Base-by-base conservation (phyloP, 75 land plant genomes). In the Azolla pinnata region DNA sequence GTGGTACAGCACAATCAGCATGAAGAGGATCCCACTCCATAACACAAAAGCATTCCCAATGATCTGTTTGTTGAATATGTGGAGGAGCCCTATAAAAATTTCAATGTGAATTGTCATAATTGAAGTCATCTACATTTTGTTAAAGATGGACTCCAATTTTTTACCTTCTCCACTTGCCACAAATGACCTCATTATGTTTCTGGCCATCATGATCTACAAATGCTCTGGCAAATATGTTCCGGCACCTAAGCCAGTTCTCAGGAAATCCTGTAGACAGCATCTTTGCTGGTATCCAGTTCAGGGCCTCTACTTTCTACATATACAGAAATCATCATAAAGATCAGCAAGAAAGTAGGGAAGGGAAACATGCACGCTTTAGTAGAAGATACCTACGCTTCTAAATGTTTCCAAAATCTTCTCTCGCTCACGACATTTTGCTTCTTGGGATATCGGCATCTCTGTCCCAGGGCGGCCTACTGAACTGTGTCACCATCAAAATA, bases 121-220 rank as follows among this genome's bases (percentile, higher is more conserved):
- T n/a, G n/a, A n/a, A n/a, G n/a, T n/a, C n/a, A n/a, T n/a, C n/a
- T n/a, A n/a, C n/a, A n/a, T n/a, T n/a, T n/a, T n/a, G n/a, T n/a
- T n/a, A n/a, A n/a, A n/a, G n/a, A n/a, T n/a, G n/a, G n/a, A n/a
- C n/a, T n/a, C n/a, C n/a, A n/a, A n/a, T n/a, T n/a, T n/a, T n/a
- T 63, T 65, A 72, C 75, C 75, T 65, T 14, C 75, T 70, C 75
- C 75, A 72, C 58, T 72, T 72, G 38, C 71, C 63, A 57, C 75
- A 72, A 33, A 72, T 28, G 0, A 46, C 66, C 9, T 68, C 75
- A 30, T 47, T 51, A 21, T 67, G 29, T 23, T 28, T 54, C 32
- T 16, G 2, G 24, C 32, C 56, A 29, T 28, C 29, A 54, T 4
- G 27, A 31, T 29, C 56, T 24, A 1, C 24, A n/a, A 16, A 9